Conservation (phyloP, 768 basidiomycete genomes). For the Kwoniella botswanensis region DNA sequence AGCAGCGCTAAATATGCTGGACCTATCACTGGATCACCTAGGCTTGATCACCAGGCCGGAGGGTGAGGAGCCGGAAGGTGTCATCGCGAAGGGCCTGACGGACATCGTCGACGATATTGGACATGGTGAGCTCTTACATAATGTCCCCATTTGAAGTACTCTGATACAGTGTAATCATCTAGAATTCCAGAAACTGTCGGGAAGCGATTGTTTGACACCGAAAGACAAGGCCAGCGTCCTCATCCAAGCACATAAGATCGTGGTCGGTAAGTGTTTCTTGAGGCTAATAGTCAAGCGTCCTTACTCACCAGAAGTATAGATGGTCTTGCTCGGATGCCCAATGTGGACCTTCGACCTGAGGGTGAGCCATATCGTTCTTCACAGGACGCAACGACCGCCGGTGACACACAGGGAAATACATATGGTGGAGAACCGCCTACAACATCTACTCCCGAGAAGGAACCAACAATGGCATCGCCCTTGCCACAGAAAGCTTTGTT, state of each 20-base stretch:
- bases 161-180: neutral
- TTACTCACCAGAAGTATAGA: constrained; percentile 26
- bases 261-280: constrained; percentile 70
- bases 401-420: neutral
- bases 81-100: constrained; percentile 61
- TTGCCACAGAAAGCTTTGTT: neutral
- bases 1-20: constrained; percentile 88
- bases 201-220: constrained; percentile 65
- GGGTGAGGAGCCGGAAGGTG: constrained; percentile 47
- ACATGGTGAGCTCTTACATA: constrained; percentile 65
- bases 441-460: constrained; percentile 11
- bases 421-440: constrained; percentile 4
- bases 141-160: neutral
- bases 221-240: constrained; percentile 78
- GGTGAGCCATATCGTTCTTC: constrained; percentile 48
- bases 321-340: constrained; percentile 64
- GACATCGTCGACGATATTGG: constrained; percentile 75
- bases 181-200: constrained; percentile 67
- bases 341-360: constrained; percentile 74
- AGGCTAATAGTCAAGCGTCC: neutral
- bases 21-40: constrained; percentile 83
- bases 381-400: neutral
- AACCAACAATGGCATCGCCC: neutral
- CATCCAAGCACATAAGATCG: constrained; percentile 79
- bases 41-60: constrained; percentile 75